These are phyloP conservation scores for Trichoderma citrinoviride DNA, from an alignment of 2,329 filamentous ascomycete genomes.

Conservation along the genomic window DNA sequence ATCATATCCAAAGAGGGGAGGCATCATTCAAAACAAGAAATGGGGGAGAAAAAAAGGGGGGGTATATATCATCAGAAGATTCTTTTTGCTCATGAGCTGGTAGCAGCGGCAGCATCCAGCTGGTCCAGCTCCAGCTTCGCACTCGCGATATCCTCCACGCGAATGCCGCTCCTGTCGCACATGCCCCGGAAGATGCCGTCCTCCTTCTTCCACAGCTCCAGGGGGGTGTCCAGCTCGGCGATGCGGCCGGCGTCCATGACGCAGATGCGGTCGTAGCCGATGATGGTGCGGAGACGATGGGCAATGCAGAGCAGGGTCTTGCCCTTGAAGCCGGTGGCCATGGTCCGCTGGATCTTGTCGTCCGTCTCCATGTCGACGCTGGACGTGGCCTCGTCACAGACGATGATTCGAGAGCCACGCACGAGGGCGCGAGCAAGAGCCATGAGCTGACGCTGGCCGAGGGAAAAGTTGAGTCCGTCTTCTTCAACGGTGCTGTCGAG, in stretches of 20 bases:
- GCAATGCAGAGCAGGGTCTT: conserved; percentile 91
- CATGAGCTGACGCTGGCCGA: conserved; percentile 94
- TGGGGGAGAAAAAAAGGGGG: background rate
- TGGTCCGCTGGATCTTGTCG: conserved; percentile 88
- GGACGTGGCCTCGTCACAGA: conserved; percentile 94
- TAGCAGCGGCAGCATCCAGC: conserved; percentile 6
- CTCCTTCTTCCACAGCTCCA: conserved; percentile 63
- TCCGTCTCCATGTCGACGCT: conserved; percentile 96
- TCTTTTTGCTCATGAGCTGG: background rate
- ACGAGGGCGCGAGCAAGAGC: conserved; percentile 89
- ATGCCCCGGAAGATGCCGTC: conserved; percentile 82
- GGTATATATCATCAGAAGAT: background rate
- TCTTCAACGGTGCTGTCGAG: conserved; percentile 87
- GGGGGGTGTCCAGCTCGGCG: conserved; percentile 78
- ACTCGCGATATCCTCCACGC: conserved; percentile 51
- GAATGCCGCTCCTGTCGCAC: conserved; percentile 84
- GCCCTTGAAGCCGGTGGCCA: conserved; percentile 78
- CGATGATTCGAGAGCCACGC: conserved; percentile 82
- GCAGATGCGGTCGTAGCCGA: conserved; percentile 91
- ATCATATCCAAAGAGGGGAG: background rate
- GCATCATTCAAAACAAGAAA: too few species aligned
- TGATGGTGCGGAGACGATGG: conserved; percentile 86
- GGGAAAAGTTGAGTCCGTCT: conserved; percentile 92
- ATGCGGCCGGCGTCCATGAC: conserved; percentile 92
- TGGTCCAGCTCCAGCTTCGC: conserved; percentile 40